Evolutionary conservation across 106 monocot species (phyloP).

Genomic region (Dendrobium chrysotoxum): DNA sequence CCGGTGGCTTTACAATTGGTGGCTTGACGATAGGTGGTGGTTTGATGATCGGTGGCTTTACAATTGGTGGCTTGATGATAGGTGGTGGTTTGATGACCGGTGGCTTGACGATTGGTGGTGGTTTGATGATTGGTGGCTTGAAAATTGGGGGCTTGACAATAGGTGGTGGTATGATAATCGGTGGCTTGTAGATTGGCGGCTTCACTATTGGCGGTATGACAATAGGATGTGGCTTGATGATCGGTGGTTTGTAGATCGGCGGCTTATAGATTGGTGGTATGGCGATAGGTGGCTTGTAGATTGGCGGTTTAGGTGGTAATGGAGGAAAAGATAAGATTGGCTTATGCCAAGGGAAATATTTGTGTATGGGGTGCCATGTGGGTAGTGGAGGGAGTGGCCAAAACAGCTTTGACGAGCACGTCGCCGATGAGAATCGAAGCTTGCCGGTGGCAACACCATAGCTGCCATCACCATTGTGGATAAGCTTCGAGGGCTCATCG

Average conservation of each 20-base stretch:
- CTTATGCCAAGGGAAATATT: constrained; percentile 5
- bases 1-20: not conserved
- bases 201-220: not conserved
- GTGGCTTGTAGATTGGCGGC: not conserved
- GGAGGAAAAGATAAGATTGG: not conserved
- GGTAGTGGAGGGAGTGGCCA: not conserved
- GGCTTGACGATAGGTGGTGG: not conserved
- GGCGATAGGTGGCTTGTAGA: not conserved
- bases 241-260: not conserved
- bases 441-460: not conserved
- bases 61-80: not conserved
- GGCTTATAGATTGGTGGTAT: not conserved
- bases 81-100: too few relatives aligned
- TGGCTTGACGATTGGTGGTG: not conserved
- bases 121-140: not conserved
- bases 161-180: not conserved
- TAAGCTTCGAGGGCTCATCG: not conserved
- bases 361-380: constrained; percentile 2
- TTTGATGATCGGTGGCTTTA: too few relatives aligned
- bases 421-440: not conserved
- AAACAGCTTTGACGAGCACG: not conserved
- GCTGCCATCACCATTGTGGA: not conserved
- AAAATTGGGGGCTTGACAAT: not conserved
- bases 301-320: not conserved
- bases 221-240: not conserved